Conservation (phyloP, 176 grass and related monocot species). For the Olyra latifolia region DNA sequence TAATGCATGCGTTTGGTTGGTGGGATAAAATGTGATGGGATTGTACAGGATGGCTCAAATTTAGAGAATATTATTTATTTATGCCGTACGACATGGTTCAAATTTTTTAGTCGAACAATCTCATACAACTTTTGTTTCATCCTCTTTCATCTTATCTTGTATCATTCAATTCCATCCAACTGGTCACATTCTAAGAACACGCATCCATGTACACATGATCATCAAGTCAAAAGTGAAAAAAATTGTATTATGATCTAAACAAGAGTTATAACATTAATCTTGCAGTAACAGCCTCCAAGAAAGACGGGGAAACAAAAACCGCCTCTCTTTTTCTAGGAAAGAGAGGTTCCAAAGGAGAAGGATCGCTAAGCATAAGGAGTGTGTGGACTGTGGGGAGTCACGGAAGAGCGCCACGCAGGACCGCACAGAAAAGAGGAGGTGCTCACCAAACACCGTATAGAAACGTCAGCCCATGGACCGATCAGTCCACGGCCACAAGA, state of each 20-base stretch:
- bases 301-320: not conserved
- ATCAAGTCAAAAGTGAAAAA: not conserved
- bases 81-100: too few relatives aligned
- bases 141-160: too few relatives aligned
- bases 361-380: not conserved
- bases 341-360: not conserved
- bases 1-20: too few relatives aligned
- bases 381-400: not conserved
- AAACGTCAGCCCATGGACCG: conserved; percentile 39
- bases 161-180: too few relatives aligned
- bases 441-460: conserved; percentile 25
- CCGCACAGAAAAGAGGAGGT: not conserved
- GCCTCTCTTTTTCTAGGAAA: conserved; percentile 21
- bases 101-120: too few relatives aligned
- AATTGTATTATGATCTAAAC: not conserved
- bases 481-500: not conserved
- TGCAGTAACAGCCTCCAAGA: not conserved
- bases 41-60: too few relatives aligned
- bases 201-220: too few relatives aligned
- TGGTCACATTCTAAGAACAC: too few relatives aligned
- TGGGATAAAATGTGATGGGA: too few relatives aligned
- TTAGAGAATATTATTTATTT: too few relatives aligned
- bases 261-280: not conserved
- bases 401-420: not conserved
- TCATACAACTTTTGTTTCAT: too few relatives aligned